Evolutionary conservation across 2,329 filamentous ascomycete genomes (phyloP).

Genomic region (Colletotrichum truncatum): DNA sequence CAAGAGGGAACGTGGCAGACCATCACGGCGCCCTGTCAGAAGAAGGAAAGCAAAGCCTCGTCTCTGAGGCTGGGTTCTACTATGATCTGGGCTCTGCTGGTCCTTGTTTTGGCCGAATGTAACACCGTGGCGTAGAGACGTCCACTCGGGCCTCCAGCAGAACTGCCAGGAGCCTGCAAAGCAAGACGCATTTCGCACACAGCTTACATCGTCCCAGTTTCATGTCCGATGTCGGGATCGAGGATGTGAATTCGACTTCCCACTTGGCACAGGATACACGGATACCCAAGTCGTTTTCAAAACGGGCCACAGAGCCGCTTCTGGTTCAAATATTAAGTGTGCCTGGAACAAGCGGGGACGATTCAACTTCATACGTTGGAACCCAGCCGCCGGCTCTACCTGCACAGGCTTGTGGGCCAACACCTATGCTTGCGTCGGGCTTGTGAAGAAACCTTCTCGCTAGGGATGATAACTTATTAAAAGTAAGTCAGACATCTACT

Average conservation of each 20-base stretch:
- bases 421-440: conserved; percentile 17
- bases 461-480: too few species aligned
- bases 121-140: not conserved
- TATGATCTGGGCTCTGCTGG: not conserved
- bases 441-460: too few species aligned
- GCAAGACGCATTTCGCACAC: not conserved
- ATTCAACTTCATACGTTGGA: conserved; percentile 14
- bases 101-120: not conserved
- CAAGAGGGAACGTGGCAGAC: conserved; percentile 9
- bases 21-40: not conserved
- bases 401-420: conserved; percentile 23
- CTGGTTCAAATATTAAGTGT: not conserved
- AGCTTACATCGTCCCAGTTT: not conserved
- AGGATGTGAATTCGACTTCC: not conserved
- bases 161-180: not conserved
- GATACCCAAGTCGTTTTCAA: not conserved
- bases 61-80: not conserved
- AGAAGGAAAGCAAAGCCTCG: not conserved
- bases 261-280: not conserved
- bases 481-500: too few species aligned
- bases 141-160: not conserved
- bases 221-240: not conserved
- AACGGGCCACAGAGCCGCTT: not conserved
- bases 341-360: too few species aligned
- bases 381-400: not conserved